Percentiles rank a stretch among this genome's conserved stretches.
Evolutionary conservation across 192 early-diverging fungal species (phyloP).

Genomic region (Rhizophagus sp.): DNA sequence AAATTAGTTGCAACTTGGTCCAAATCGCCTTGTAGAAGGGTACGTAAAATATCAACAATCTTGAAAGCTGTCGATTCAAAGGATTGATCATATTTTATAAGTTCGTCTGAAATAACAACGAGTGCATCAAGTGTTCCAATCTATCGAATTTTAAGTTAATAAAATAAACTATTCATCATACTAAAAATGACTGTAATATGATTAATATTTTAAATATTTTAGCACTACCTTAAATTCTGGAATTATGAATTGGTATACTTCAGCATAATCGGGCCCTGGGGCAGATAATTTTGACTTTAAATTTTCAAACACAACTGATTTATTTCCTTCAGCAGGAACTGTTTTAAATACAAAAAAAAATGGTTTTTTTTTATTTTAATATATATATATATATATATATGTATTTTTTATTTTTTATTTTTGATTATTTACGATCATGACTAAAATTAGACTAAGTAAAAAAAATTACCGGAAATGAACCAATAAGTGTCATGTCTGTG

Average conservation of each 20-base stretch:
- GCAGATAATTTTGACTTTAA: conserved; percentile 73
- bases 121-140: conserved; percentile 95
- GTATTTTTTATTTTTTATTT: not conserved
- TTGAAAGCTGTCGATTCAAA: conserved; percentile 79
- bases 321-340: conserved; percentile 88
- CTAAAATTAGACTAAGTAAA: not conserved
- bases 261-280: conserved; percentile 65
- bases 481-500: not conserved
- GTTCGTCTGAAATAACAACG: conserved; percentile 92
- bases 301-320: conserved; percentile 60
- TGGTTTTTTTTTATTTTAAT: too few species aligned
- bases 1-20: conserved; percentile 62
- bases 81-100: conserved; percentile 79
- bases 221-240: conserved; percentile 87
- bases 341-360: not conserved
- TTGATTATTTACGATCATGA: too few species aligned
- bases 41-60: conserved; percentile 81
- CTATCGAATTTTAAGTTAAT: conserved; percentile 41
- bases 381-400: too few species aligned
- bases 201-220: not conserved
- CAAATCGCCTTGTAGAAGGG: conserved; percentile 66
- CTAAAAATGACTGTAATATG: too few species aligned
- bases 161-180: too few species aligned
- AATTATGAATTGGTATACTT: conserved; percentile 79
- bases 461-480: conserved; percentile 27